Evolutionary conservation across 2,329 filamentous ascomycete species (phyloP).

Genomic region (Dothidotthia symphoricarpi): DNA sequence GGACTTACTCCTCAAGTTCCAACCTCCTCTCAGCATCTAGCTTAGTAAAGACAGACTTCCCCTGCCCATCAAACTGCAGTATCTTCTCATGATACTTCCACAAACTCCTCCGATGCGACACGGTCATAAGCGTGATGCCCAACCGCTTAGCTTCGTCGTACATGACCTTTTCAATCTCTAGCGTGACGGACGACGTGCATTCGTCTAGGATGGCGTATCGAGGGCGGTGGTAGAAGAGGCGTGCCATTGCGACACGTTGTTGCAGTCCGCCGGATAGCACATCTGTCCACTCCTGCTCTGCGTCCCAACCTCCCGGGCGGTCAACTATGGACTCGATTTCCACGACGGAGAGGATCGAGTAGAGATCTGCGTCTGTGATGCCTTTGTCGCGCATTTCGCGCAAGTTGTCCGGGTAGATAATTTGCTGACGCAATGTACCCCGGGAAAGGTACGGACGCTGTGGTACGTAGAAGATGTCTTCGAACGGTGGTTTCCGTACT

Average conservation of each 20-base stretch:
- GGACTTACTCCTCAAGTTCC: constrained; percentile 73
- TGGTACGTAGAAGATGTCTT: constrained; percentile 97
- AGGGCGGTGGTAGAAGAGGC: constrained; percentile 89
- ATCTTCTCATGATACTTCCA: constrained; percentile 98
- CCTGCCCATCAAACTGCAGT: constrained; percentile 94
- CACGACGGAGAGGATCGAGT: constrained; percentile 72
- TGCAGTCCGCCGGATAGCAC: constrained; percentile 89
- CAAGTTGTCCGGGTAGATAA: constrained; percentile 90
- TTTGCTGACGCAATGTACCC: constrained; percentile 90
- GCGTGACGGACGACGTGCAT: constrained; percentile 91
- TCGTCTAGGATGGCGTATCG: constrained; percentile 96
- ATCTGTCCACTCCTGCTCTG: constrained; percentile 94
- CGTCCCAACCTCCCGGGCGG: constrained; percentile 81
- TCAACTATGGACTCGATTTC: constrained; percentile 81
- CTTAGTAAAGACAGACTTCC: constrained; percentile 82
- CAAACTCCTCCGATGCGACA: constrained; percentile 82
- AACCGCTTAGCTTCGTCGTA: constrained; percentile 92
- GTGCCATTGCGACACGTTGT: constrained; percentile 94
- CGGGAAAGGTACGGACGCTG: constrained; percentile 91
- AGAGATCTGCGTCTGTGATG: constrained; percentile 76
- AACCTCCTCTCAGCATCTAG: constrained; percentile 85
- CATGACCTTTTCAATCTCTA: constrained; percentile 93
- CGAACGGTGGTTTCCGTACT: constrained; percentile 85
- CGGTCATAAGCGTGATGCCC: constrained; percentile 95
- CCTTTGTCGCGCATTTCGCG: constrained; percentile 84